Evolutionary conservation across 2,329 filamentous ascomycete genomes (phyloP), one percentile per base, ranked within the genome.

Genomic region (Decorospora gaudefroyi): DNA sequence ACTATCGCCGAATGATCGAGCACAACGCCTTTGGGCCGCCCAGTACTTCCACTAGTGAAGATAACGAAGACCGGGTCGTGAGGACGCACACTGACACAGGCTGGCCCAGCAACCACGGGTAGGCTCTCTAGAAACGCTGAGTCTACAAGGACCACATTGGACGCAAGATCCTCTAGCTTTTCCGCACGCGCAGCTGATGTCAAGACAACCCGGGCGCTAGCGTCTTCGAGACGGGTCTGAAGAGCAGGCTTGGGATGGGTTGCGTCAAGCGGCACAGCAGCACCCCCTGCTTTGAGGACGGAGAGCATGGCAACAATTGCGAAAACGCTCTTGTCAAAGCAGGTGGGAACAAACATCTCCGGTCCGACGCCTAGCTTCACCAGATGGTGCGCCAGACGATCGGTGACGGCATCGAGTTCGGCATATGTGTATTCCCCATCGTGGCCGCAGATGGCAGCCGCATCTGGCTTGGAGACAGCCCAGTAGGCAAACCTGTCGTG

Each of bases 151-250:
- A 55, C 62, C 4, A 76, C 70, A 40, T 72, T 71, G 1, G 73
- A 68, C 3, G 73, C 69, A 2, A 67, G 65, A 23, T 70, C 69
- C 34, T 76, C 71, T 8, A 76, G 71, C 2, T 70, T 57, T 7
- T 71, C 65, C 3, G 68, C 64, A 12, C 68, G 67, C 11, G 58
- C 43, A 0, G 68, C 62, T 1, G 72, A 70, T 1, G 72, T 72
- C 4, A 76, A 52, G 0, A 72, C 72, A 15, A 75, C 59, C 18
- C 71, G 67, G 1, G 71, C 68, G 10, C 53, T 48, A n/a, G 70
- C 67, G 12, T 73, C 68, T n/a, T 67, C 53, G 9, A 74, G 55
- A 46, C 71, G 69, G 2, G 64, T 65, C 25, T 74, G 66, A 19
- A 75, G 59, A 1, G 67, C 59, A 13, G 53, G 49, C 38, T 68